phyloP scores from a whole-genome alignment of 2,329 filamentous ascomycete species.

The Coniochaeta sp. region DNA sequence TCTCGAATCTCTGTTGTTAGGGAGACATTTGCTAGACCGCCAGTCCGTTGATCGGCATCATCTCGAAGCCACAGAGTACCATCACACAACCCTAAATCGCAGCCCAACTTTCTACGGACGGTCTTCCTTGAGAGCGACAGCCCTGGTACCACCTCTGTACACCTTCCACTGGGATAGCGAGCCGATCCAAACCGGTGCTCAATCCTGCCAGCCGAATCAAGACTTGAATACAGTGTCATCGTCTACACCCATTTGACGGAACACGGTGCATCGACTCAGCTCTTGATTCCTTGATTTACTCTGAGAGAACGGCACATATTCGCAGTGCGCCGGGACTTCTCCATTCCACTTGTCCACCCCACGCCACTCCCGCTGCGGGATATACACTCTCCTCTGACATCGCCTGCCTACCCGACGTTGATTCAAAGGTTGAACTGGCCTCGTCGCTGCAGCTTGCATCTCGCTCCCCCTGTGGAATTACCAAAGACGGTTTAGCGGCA shows the following conservation, averaged over 20 bases:
- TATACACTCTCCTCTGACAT: neutral
- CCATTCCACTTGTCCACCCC: neutral
- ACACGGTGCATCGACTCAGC: neutral
- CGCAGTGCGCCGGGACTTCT: neutral
- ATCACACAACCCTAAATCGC: neutral
- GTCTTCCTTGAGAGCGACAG: neutral
- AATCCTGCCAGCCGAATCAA: neutral
- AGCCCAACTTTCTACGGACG: neutral
- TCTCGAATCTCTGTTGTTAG: neutral
- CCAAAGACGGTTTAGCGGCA: neutral
- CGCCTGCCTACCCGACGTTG: neutral
- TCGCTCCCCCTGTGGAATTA: neutral
- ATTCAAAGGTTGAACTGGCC: neutral
- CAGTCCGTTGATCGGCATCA: neutral
- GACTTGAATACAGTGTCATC: neutral
- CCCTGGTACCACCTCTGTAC: neutral
- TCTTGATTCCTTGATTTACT: neutral
- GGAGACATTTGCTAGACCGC: neutral
- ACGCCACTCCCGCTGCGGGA: neutral
- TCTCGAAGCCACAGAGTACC: neutral
- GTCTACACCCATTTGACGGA: neutral
- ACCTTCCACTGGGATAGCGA: neutral
- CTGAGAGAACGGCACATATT: neutral
- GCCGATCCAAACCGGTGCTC: neutral
- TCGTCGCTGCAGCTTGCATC: neutral